Evolutionary conservation across 2,329 filamentous ascomycete species (phyloP).

Genomic region (Penicillium aurantiogriseum): DNA sequence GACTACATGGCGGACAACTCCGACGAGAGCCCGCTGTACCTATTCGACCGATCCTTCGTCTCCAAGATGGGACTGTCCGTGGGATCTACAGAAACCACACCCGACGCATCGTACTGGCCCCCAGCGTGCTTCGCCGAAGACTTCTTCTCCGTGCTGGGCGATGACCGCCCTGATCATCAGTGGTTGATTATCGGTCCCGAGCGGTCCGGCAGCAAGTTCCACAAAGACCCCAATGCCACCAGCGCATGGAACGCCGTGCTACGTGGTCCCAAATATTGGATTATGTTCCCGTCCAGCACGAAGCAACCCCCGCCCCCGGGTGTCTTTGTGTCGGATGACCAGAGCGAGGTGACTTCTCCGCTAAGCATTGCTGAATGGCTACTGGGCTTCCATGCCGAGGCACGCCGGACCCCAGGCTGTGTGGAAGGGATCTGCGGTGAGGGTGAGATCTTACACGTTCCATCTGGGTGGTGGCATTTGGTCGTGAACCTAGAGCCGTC

Average conservation of each 20-base stretch:
- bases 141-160: conserved; percentile 74
- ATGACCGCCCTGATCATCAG: conserved; percentile 77
- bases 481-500: conserved; percentile 84
- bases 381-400: conserved; percentile 81
- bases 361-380: conserved; percentile 97
- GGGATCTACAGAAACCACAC: conserved; percentile 44
- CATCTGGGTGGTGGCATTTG: conserved; percentile 94
- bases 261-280: conserved; percentile 92
- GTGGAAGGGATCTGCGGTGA: conserved; percentile 78
- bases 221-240: conserved; percentile 73
- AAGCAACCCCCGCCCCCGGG: conserved; percentile 70
- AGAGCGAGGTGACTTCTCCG: conserved; percentile 89
- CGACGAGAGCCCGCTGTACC: conserved; percentile 88
- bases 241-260: conserved; percentile 93
- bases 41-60: conserved; percentile 85
- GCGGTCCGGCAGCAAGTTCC: conserved; percentile 88
- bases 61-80: conserved; percentile 76
- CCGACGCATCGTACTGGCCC: conserved; percentile 67
- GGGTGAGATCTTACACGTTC: conserved; percentile 88
- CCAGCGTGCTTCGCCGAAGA: conserved; percentile 85
- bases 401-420: conserved; percentile 72
- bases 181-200: conserved; percentile 92
- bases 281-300: conserved; percentile 82
- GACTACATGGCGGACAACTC: conserved; percentile 75
- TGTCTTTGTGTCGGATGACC: conserved; percentile 84